These are phyloP conservation scores for Canavalia gladiata DNA, from an alignment of 306 rosid genomes.

Conservation along the genomic window DNA sequence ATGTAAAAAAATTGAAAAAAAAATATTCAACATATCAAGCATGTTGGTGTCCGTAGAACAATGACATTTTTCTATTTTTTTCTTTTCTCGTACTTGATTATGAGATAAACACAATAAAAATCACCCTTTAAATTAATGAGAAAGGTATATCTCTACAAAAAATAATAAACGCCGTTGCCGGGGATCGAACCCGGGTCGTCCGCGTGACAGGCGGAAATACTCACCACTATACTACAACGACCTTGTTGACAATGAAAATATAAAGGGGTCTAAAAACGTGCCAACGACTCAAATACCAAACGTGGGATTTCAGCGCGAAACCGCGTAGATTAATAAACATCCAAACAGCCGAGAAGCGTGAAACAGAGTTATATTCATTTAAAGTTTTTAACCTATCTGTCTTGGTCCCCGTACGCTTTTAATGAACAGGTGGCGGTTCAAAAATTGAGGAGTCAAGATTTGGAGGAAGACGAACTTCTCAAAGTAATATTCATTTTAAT, in stretches of 20 bases:
- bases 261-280: conserved; percentile 50
- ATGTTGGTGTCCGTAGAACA: too few relatives aligned
- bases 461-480: conserved; percentile 75
- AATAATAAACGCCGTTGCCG: conserved; percentile 46
- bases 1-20: too few relatives aligned
- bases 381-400: neutral
- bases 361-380: conserved; percentile 42
- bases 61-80: too few relatives aligned
- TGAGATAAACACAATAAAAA: too few relatives aligned
- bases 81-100: too few relatives aligned
- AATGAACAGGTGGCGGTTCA: conserved; percentile 61
- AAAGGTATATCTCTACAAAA: too few relatives aligned
- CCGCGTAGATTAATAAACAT: conserved; percentile 47
- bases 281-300: conserved; percentile 43
- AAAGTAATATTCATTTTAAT: conserved; percentile 49
- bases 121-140: too few relatives aligned
- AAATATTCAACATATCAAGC: too few relatives aligned
- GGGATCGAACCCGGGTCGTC: conserved; percentile 76
- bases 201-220: conserved; percentile 58
- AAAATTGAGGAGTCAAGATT: conserved; percentile 60
- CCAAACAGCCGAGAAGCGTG: conserved; percentile 58
- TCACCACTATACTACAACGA: conserved; percentile 63
- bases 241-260: neutral
- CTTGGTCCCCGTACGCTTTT: neutral
- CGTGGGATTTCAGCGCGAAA: conserved; percentile 51